Base-by-base conservation (phyloP, 208 protist species). In the Balamuthia mandrillaris region DNA sequence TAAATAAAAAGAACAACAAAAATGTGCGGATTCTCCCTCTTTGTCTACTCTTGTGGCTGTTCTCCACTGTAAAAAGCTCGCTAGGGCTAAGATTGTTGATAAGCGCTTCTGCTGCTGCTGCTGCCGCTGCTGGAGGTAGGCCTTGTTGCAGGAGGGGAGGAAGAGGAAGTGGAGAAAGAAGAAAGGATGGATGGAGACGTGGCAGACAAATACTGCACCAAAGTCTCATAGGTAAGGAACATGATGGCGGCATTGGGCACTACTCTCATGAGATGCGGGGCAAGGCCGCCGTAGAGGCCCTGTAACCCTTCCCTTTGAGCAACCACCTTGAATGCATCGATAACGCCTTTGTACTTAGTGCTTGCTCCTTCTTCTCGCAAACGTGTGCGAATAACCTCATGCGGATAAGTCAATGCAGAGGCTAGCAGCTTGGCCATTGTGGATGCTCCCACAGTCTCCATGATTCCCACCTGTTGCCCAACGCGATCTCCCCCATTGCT, bases 211-310 rank as follows among this genome's bases (percentile, higher is more conserved):
- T n/a, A n/a, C n/a, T n/a, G n/a, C n/a, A n/a, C n/a, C n/a, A n/a
- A n/a, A n/a, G 44, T n/a, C 54, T 93, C 91, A 61, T 93, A 93
- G 29, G 72, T 90, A 37, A 88, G 65, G 63, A 93, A 91, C 89
- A 93, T 92, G 42, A 93, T 92, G 37, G 88, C 88, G 6, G 89
- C 81, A 51, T 93, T 93, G 47, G 91, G 91, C n/a, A 93, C 86
- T 3, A 92, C 89, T 56, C 91, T 63, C 10, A 86, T 7, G 0
- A 93, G 24, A 47, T 93, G 91, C 12, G 89, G 68, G 44, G 45
- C 31, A 9, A 78, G 39, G 2, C 68, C 68, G 24, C 44, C 68
- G 45, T 78, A 78, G 68, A 78, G 68, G 31, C 68, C 68, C 45
- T 39, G 12, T 35, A 49, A 6, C 45, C 83, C 83, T 74, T 90